phyloP scores from a whole-genome alignment of 768 basidiomycete genomes.

The Calocybe cyanea region DNA sequence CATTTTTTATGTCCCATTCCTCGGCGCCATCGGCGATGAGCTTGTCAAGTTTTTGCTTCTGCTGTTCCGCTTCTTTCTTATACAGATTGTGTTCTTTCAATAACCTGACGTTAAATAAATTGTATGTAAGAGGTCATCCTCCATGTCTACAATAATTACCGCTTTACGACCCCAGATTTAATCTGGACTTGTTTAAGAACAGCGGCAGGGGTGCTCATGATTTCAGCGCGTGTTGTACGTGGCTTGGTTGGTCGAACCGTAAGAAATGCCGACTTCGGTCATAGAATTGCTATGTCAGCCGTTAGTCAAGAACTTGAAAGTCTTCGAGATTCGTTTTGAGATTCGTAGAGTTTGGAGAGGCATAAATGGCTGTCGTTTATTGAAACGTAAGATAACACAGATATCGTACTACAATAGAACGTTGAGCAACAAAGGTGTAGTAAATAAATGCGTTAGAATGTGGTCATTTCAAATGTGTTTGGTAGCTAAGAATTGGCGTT shows the following conservation, averaged over 20 bases:
- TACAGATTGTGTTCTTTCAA: constrained; percentile 69
- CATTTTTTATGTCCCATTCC: constrained; percentile 76
- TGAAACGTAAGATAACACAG: constrained; percentile 39
- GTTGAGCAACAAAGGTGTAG: constrained; percentile 21
- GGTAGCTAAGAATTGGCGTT: constrained; percentile 8
- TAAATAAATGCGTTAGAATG: constrained; percentile 4
- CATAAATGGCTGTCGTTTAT: constrained; percentile 28
- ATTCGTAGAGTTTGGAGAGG: too few relatives aligned
- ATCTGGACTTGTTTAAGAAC: constrained; percentile 71
- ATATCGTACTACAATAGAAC: constrained; percentile 42
- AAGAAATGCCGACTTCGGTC: constrained; percentile 1
- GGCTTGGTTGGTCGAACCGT: constrained; percentile 3
- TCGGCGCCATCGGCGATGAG: constrained; percentile 58
- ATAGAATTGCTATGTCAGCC: constrained; percentile 1
- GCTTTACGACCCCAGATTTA: constrained; percentile 61
- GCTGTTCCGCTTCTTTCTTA: constrained; percentile 57
- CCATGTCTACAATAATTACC: constrained; percentile 41
- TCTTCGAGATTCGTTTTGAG: too few relatives aligned
- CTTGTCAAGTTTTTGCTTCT: constrained; percentile 57
- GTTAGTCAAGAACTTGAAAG: too few relatives aligned
- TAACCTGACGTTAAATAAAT: constrained; percentile 38
- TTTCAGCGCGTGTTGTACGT: constrained; percentile 6
- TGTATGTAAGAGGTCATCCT: constrained; percentile 9
- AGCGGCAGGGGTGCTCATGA: constrained; percentile 41
- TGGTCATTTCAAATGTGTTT: constrained; percentile 8